Conservation (phyloP, 805 yeast genomes). For the Maudiozyma turicensis region DNA sequence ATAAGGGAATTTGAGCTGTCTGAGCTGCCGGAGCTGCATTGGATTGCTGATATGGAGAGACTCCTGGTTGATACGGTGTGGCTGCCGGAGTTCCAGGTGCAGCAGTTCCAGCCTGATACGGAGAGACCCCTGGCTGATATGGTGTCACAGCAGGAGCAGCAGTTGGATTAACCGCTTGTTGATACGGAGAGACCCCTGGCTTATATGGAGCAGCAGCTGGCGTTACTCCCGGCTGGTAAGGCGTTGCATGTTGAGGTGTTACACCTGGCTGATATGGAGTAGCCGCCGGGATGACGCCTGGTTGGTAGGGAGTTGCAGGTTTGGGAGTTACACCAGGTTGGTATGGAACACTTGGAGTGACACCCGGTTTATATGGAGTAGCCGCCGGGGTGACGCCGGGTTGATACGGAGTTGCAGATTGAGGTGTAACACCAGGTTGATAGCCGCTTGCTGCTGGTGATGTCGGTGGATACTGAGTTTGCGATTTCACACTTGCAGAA, state of each 20-base stretch:
- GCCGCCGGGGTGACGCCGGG: background rate
- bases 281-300: background rate
- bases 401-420: background rate
- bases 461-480: background rate
- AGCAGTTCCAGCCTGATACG: no score
- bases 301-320: background rate
- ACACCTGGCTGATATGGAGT: background rate
- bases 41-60: background rate
- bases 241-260: background rate
- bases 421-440: conserved; percentile 2
- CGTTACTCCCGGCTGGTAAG: background rate
- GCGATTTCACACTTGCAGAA: background rate
- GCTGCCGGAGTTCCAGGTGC: no score
- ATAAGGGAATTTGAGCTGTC: no score
- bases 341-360: background rate
- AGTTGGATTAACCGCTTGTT: no score
- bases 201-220: conserved; percentile 7
- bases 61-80: background rate
- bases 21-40: no score
- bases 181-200: no score
- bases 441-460: conserved; percentile 3
- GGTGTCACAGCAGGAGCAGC: background rate
- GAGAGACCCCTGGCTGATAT: conserved; percentile 6
- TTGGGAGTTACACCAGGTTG: background rate
- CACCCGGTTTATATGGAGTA: conserved; percentile 7